Conservation (phyloP, 1,284 basidiomycete species). For the Lentinula novae-zelandiae region DNA sequence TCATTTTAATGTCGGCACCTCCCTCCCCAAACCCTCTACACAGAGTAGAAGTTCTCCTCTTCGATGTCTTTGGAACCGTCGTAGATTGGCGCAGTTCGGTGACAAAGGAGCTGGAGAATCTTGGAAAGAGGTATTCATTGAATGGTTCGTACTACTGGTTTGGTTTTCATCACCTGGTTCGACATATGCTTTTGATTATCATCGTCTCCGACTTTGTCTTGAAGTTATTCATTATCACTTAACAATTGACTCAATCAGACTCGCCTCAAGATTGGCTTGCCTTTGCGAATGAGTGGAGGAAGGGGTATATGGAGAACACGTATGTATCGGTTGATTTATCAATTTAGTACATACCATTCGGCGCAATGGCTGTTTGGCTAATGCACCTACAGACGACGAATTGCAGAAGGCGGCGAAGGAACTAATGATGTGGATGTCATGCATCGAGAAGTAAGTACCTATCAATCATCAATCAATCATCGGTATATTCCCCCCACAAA, state of each 20-base stretch:
- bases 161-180: neutral
- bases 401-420: constrained; percentile 43
- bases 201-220: too few species aligned
- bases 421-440: constrained; percentile 50
- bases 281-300: constrained; percentile 57
- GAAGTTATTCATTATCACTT: too few species aligned
- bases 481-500: neutral
- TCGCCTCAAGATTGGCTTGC: constrained; percentile 35
- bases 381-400: constrained; percentile 24
- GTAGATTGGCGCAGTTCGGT: constrained; percentile 56
- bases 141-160: neutral
- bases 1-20: too few species aligned
- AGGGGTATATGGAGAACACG: constrained; percentile 46
- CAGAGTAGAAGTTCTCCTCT: constrained; percentile 50
- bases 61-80: constrained; percentile 64
- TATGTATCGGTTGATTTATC: constrained; percentile 24
- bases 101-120: constrained; percentile 32
- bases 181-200: too few species aligned
- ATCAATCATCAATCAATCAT: too few species aligned
- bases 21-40: neutral
- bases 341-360: too few species aligned
- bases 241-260: neutral
- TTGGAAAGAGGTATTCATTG: constrained; percentile 26
- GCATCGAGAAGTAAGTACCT: constrained; percentile 45
- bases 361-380: too few species aligned